These are phyloP conservation scores for Besnoitia besnoiti DNA, from an alignment of 169 alveolate genomes.

Conservation along the genomic window DNA sequence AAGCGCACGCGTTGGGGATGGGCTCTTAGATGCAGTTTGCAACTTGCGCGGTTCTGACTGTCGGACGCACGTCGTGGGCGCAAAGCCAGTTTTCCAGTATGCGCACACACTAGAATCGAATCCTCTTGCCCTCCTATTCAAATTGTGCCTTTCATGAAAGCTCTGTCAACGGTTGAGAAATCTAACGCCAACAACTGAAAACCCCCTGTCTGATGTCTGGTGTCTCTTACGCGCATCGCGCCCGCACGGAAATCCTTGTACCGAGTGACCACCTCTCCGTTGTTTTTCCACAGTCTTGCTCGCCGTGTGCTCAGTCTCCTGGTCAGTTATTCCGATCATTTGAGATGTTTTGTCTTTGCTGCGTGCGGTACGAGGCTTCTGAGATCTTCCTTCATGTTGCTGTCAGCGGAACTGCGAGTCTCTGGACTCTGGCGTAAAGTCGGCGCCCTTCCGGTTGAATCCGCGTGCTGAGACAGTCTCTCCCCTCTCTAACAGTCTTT, in stretches of 20 bases:
- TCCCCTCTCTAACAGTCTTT: neutral
- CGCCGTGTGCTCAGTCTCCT: neutral
- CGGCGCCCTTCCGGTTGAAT: neutral
- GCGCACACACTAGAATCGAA: too few relatives aligned
- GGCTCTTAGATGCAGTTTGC: neutral
- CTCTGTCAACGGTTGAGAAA: neutral
- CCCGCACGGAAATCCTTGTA: neutral
- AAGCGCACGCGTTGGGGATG: neutral
- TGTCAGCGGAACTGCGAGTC: neutral
- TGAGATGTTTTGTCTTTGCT: neutral
- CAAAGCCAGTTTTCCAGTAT: too few relatives aligned
- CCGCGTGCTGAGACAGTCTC: neutral
- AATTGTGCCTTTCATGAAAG: neutral
- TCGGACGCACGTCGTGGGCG: too few relatives aligned
- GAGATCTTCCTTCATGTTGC: neutral
- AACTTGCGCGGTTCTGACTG: neutral
- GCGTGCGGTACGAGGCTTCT: neutral
- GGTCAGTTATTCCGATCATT: neutral
- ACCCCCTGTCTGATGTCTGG: neutral
- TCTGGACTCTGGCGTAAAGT: neutral
- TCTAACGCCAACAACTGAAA: neutral
- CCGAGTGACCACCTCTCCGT: neutral
- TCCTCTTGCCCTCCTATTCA: too few relatives aligned
- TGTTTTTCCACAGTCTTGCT: neutral
- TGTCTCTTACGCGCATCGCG: neutral